Percentiles rank a stretch among this genome's conserved stretches.
phyloP scores from a whole-genome alignment of 2,329 filamentous ascomycete genomes.

The Lachnellula suecica region DNA sequence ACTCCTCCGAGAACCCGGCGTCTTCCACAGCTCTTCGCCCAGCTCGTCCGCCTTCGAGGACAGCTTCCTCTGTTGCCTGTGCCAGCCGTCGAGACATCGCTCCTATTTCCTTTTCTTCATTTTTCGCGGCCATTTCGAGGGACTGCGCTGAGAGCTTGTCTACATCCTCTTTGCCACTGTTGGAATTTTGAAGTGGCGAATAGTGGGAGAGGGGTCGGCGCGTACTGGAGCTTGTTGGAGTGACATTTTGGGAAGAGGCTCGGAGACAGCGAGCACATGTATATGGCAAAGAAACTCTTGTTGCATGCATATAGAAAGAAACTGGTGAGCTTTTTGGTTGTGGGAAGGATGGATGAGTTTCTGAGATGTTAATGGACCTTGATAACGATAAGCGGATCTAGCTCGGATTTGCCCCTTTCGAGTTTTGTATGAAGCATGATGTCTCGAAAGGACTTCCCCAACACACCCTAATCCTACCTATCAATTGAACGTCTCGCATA shows the following conservation, averaged over 20 bases:
- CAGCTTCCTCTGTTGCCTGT: constrained; percentile 62
- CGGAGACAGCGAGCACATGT: constrained; percentile 29
- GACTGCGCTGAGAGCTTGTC: constrained; percentile 10
- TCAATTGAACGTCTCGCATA: no score
- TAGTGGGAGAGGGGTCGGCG: constrained; percentile 18
- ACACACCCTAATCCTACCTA: no score
- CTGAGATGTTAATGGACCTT: no score
- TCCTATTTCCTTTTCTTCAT: constrained; percentile 23
- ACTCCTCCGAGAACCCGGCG: constrained; percentile 62
- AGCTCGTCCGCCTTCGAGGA: constrained; percentile 57
- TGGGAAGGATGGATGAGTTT: neutral
- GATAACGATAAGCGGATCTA: constrained; percentile 13
- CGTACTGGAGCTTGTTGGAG: constrained; percentile 6
- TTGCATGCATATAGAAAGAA: constrained; percentile 30
- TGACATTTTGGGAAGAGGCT: constrained; percentile 22
- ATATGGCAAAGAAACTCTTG: constrained; percentile 17
- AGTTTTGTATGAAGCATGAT: no score
- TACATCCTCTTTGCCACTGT: constrained; percentile 16
- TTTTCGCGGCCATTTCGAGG: constrained; percentile 1
- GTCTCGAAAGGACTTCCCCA: no score
- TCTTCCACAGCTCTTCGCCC: constrained; percentile 60
- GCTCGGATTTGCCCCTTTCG: neutral
- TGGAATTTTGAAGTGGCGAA: constrained; percentile 24
- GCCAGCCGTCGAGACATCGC: constrained; percentile 56
- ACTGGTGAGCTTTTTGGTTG: neutral